A percentile compares a stretch with the other conserved stretches of the same genome.
Conservation (phyloP, 441 rosid genomes). For the Pelargonium myrrhifolium region DNA sequence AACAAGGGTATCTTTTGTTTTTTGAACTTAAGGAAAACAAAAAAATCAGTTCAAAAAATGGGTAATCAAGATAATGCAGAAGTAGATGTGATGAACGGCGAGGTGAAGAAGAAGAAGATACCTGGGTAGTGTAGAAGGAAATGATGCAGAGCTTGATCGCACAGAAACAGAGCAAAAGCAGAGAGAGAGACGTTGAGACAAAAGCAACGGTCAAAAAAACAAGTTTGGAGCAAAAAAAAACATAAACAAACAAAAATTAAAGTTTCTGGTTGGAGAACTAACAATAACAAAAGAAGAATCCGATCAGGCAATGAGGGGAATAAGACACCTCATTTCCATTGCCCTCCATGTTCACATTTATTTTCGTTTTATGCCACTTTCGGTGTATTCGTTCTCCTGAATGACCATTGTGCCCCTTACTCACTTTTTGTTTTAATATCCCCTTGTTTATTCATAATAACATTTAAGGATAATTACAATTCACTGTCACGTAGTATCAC, state of each 20-base stretch:
- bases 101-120: not conserved
- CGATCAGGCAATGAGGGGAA: too few species aligned
- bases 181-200: constrained; percentile 16
- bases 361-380: not conserved
- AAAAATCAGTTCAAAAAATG: not conserved
- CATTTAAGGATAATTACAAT: too few species aligned
- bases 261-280: constrained; percentile 4
- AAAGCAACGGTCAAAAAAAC: constrained; percentile 59
- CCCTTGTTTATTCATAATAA: too few species aligned
- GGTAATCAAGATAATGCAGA: not conserved
- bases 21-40: not conserved
- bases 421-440: too few species aligned
- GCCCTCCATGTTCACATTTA: constrained; percentile 2
- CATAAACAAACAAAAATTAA: not conserved
- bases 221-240: constrained; percentile 12
- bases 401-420: not conserved
- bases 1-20: not conserved
- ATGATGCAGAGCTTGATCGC: constrained; percentile 15
- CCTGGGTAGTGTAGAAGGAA: constrained; percentile 1
- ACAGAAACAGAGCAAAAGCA: constrained; percentile 22
- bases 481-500: too few species aligned
- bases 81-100: not conserved
- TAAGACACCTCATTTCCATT: not conserved
- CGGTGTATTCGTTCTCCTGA: not conserved
- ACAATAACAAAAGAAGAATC: too few species aligned